phyloP scores from a whole-genome alignment of 257 asterid genomes.

The Handroanthus guayacan region DNA sequence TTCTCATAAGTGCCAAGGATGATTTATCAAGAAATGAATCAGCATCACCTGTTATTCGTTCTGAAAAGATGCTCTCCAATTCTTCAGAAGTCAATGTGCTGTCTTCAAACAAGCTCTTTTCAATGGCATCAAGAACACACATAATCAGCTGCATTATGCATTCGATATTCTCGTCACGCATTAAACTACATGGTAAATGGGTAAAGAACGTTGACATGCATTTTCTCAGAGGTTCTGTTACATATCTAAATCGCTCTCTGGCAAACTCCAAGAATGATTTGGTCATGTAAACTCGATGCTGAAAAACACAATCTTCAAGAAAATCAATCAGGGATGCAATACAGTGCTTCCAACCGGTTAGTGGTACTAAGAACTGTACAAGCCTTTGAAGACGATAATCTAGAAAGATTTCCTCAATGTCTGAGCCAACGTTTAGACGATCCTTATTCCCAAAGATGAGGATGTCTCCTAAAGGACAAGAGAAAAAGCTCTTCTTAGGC shows the following conservation, averaged over 20 bases:
- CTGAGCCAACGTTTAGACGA: too few species aligned
- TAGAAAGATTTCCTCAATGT: too few species aligned
- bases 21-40: constrained; percentile 22
- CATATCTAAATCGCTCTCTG: constrained; percentile 41
- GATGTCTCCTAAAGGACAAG: too few species aligned
- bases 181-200: constrained; percentile 52
- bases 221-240: constrained; percentile 41
- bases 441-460: too few species aligned
- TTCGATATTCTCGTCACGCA: constrained; percentile 40
- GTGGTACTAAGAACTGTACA: too few species aligned
- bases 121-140: constrained; percentile 41
- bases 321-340: constrained; percentile 43
- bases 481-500: too few species aligned
- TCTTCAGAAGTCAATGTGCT: constrained; percentile 38
- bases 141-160: constrained; percentile 34
- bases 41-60: constrained; percentile 3
- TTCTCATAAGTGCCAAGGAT: constrained; percentile 35
- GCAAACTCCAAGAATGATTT: constrained; percentile 46
- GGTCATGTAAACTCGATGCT: constrained; percentile 36
- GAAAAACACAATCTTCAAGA: constrained; percentile 50
- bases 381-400: too few species aligned
- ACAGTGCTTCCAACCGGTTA: constrained; percentile 49
- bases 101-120: constrained; percentile 45
- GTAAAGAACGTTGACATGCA: constrained; percentile 44
- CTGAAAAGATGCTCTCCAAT: constrained; percentile 39